Conservation (phyloP, 208 protist genomes). For the Crithidia bombi region DNA sequence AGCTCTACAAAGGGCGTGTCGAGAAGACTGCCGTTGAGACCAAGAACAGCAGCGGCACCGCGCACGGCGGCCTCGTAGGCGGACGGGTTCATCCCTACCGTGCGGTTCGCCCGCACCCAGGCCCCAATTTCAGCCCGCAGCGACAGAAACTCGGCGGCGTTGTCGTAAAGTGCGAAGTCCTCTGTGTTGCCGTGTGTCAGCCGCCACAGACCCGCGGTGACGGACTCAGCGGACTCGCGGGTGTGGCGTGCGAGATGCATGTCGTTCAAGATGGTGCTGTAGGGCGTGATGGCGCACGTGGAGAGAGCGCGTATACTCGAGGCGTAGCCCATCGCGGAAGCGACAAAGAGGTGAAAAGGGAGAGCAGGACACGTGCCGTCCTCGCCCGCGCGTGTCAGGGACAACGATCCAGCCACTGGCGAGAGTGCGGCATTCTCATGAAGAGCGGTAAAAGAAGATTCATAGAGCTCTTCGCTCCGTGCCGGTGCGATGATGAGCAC, state of each 20-base stretch:
- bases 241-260: slow-evolving; percentile 10
- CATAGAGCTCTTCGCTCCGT: too few relatives aligned
- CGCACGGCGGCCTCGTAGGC: slow-evolving; percentile 34
- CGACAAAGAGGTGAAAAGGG: slow-evolving; percentile 15
- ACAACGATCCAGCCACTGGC: too few relatives aligned
- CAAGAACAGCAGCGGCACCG: slow-evolving; percentile 14
- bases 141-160: slow-evolving; percentile 31
- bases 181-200: slow-evolving; percentile 20
- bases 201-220: slow-evolving; percentile 9
- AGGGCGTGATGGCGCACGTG: slow-evolving; percentile 3
- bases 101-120: slow-evolving; percentile 31
- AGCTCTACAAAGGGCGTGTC: neutral
- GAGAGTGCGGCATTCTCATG: too few relatives aligned
- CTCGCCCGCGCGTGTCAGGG: neutral
- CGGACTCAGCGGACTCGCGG: neutral
- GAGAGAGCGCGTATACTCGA: slow-evolving; percentile 8
- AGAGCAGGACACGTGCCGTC: slow-evolving; percentile 15
- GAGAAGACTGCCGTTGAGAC: slow-evolving; percentile 6
- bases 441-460: too few relatives aligned
- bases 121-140: slow-evolving; percentile 34
- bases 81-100: slow-evolving; percentile 35
- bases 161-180: slow-evolving; percentile 13
- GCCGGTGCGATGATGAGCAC: too few relatives aligned
- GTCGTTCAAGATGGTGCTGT: slow-evolving; percentile 30
- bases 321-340: slow-evolving; percentile 15